Evolutionary conservation across 257 asterid species (phyloP), one percentile per base, ranked within the genome.

Genomic region (Solanum chmielewskii): DNA sequence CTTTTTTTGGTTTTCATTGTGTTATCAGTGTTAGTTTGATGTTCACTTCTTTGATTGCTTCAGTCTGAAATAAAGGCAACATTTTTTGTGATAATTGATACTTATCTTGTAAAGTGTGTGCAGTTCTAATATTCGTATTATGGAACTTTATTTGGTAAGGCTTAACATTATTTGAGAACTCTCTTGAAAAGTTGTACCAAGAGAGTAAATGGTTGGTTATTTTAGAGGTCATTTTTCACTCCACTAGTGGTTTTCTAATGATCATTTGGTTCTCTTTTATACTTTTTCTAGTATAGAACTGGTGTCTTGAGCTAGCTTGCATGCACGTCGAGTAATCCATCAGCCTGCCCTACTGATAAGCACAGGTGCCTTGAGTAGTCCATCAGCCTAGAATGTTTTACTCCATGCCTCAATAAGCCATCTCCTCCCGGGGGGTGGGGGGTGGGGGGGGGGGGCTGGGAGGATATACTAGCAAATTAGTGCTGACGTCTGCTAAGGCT

Each of bases 31-130:
- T 42, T 89, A 60, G 90, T 87, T 90, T 91, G 77, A 77, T 77
- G 44, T 85, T 86, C 81, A 90, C 91, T 91, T 90, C 70, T 89
- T 86, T 83, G 84, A 88, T 93, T 92, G 95, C 97, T 94, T 92
- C 83, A 73, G 33, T 71, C 62, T 83, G 91, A 21, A 89, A 89
- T 83, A 89, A 93, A 92, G 92, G 91, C 85, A 91, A 88, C 91
- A 29, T 88, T 91, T 89, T 90, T 25, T 42, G 47, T 85, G 92
- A 83, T 88, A 86, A 86, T 87, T 85, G 76, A 83, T 84, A 71
- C 76, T 83, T 88, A 85, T 52, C 87, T 90, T 85, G 64, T 85
- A 35, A 82, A 47, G 64, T 88, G 86, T 62, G 31, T 76, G 66
- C 68, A 37, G 31, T 29, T 29, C 20, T 49, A 49, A 47, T 47